Conservation (phyloP, 495 filamentous ascomycete species). For the Penicillium manginii region DNA sequence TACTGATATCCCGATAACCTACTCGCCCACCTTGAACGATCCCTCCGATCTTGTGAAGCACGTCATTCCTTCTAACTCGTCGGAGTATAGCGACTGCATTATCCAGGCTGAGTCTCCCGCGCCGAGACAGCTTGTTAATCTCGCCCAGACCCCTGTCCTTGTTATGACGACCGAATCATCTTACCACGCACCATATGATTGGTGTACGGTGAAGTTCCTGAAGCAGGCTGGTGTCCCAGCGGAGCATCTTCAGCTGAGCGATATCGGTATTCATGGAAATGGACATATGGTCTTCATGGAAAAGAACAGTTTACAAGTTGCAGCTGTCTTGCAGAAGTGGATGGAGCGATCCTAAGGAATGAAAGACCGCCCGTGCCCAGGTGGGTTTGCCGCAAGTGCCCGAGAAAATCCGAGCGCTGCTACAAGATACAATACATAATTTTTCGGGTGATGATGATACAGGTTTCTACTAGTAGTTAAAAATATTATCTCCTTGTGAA, state of each 20-base stretch:
- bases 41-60: conserved; percentile 31
- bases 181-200: conserved; percentile 61
- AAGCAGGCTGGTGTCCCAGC: conserved; percentile 57
- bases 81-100: conserved; percentile 34
- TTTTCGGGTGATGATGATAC: too few relatives aligned
- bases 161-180: conserved; percentile 57
- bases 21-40: conserved; percentile 45
- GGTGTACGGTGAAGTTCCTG: conserved; percentile 56
- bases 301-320: conserved; percentile 59
- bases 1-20: conserved; percentile 53
- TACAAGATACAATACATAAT: too few relatives aligned
- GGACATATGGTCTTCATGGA: conserved; percentile 64
- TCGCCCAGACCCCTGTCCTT: conserved; percentile 48
- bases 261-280: conserved; percentile 57
- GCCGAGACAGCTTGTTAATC: conserved; percentile 52
- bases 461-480: too few relatives aligned
- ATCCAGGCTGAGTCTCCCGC: conserved; percentile 48
- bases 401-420: too few relatives aligned
- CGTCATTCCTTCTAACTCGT: conserved; percentile 26
- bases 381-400: too few relatives aligned
- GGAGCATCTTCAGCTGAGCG: conserved; percentile 47
- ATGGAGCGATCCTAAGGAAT: conserved; percentile 24
- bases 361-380: too few relatives aligned
- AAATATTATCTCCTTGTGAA: too few relatives aligned
- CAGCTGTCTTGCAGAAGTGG: conserved; percentile 44